Conservation (phyloP, 495 filamentous ascomycete genomes). For the Cairneyella variabilis region DNA sequence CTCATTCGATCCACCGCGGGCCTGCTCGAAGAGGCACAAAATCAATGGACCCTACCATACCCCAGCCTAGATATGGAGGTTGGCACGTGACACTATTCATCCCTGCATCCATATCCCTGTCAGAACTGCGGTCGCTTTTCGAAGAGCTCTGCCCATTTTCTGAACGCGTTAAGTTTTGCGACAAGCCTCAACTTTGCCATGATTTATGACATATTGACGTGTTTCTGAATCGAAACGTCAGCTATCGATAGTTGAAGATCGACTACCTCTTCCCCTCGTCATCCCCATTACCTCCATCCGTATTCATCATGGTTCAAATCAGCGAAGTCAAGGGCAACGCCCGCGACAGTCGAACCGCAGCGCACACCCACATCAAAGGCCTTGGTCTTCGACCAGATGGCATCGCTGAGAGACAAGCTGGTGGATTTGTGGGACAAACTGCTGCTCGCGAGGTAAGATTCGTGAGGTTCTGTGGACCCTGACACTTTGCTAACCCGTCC, state of each 20-base stretch:
- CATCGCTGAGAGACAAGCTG: constrained; percentile 67
- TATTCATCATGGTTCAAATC: constrained; percentile 75
- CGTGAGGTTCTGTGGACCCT: no score
- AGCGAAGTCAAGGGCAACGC: constrained; percentile 93
- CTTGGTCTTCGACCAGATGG: constrained; percentile 82
- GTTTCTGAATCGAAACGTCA: not conserved
- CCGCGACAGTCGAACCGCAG: constrained; percentile 91
- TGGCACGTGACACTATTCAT: no score
- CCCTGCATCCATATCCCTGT: no score
- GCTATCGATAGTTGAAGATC: no score
- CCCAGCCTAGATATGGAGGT: no score
- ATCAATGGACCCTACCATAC: no score
- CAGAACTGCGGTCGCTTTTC: no score
- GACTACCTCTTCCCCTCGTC: no score
- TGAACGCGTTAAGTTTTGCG: constrained; percentile 1
- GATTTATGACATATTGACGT: constrained; percentile 6
- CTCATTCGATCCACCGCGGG: no score
- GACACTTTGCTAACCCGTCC: no score
- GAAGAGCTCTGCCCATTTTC: no score
- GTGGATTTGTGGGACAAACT: constrained; percentile 86
- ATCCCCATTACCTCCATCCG: not conserved
- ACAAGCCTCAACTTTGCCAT: not conserved
- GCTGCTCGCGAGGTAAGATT: constrained; percentile 73
- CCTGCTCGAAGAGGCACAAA: no score
- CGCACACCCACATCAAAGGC: constrained; percentile 96